Percentiles rank a stretch among this genome's conserved stretches.
Evolutionary conservation across 1,284 basidiomycete species (phyloP).

Genomic region (Phylloboletellus chloephorus): DNA sequence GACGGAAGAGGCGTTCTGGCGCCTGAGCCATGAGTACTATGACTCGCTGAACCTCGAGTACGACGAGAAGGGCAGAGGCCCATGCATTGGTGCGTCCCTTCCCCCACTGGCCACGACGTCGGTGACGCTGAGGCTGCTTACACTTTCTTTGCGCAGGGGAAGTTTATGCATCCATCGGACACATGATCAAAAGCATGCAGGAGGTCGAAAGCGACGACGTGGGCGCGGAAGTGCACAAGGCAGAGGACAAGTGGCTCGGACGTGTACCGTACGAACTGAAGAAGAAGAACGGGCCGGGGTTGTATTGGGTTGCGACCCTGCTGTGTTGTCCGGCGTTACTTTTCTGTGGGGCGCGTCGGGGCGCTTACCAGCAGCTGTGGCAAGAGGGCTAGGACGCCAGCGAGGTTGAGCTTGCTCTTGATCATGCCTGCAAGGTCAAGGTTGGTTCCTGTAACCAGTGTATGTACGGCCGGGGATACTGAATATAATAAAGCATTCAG

Average conservation of each 20-base stretch:
- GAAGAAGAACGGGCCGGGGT: conserved; percentile 1
- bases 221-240: conserved; percentile 9
- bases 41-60: conserved; percentile 15
- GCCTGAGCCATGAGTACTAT: conserved; percentile 20
- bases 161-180: conserved; percentile 23
- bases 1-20: conserved; percentile 11
- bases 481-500: no score
- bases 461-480: no score
- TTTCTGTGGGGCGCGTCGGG: conserved; percentile 36
- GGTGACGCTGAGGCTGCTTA: neutral
- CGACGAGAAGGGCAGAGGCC: conserved; percentile 13
- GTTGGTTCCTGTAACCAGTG: no score
- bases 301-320: conserved; percentile 12
- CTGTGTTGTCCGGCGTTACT: conserved; percentile 34
- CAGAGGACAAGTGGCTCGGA: conserved; percentile 7
- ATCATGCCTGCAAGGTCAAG: no score
- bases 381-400: conserved; percentile 12
- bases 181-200: conserved; percentile 23
- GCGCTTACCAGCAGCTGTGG: conserved; percentile 13
- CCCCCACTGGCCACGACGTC: neutral
- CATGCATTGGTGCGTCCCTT: conserved; percentile 13
- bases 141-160: conserved; percentile 13
- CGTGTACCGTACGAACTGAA: conserved; percentile 8
- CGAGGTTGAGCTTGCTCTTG: no score
- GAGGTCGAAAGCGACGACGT: conserved; percentile 2